phyloP scores from a whole-genome alignment of 2,329 filamentous ascomycete genomes.

The Lachnellula subtilissima region DNA sequence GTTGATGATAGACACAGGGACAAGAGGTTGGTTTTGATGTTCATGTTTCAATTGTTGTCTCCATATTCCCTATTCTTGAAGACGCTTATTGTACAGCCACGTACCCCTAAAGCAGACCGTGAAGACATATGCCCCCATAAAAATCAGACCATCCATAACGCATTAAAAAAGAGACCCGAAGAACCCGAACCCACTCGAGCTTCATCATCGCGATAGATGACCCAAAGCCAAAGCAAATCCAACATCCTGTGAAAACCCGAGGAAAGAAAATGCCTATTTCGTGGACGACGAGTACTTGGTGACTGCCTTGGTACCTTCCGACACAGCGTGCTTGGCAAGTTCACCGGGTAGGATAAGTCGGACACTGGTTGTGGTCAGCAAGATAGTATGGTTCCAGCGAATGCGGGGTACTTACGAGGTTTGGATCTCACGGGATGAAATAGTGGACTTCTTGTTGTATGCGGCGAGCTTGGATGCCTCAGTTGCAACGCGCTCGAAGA shows the following conservation, averaged over 20 bases:
- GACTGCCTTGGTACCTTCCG: constrained; percentile 98
- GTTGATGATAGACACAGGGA: not conserved
- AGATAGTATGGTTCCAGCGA: not conserved
- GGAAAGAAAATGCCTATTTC: constrained; percentile 69
- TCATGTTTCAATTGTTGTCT: constrained; percentile 30
- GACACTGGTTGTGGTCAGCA: constrained; percentile 48
- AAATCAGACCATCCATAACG: constrained; percentile 68
- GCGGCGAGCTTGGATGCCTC: constrained; percentile 98
- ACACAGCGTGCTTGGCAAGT: constrained; percentile 98
- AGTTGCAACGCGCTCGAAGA: constrained; percentile 98
- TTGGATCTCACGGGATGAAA: constrained; percentile 98
- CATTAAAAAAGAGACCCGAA: constrained; percentile 51
- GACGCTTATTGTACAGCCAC: constrained; percentile 64
- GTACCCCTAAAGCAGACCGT: constrained; percentile 64
- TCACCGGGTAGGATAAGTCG: constrained; percentile 97
- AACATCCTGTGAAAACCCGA: constrained; percentile 53
- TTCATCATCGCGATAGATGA: constrained; percentile 29
- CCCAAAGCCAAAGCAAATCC: constrained; percentile 48
- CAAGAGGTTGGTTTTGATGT: constrained; percentile 8
- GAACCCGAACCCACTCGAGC: constrained; percentile 24
- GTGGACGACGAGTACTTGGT: constrained; percentile 99
- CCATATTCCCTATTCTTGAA: constrained; percentile 32
- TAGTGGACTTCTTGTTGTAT: constrained; percentile 99
- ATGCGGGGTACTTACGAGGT: constrained; percentile 62
- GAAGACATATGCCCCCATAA: constrained; percentile 63